Base-by-base conservation (phyloP, 2,329 filamentous ascomycete genomes). In the Aureobasidium sp. region DNA sequence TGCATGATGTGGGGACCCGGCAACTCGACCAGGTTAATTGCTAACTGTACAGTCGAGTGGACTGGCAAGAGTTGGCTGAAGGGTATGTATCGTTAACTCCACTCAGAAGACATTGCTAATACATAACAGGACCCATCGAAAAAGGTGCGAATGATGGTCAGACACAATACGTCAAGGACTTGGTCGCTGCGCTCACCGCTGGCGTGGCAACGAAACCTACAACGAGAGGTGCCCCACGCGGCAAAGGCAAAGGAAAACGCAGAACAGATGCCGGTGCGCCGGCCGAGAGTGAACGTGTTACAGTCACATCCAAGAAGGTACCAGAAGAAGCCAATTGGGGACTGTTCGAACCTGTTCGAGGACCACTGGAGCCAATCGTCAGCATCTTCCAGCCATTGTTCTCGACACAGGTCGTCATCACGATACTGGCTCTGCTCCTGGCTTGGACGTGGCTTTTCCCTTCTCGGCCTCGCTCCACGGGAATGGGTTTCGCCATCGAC, bases 21-120 rank as follows among this genome's bases (percentile, higher is more conserved):
- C 65, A 96, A 96, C 70, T 79, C 85, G 42, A 99, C 95, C 1
- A 84, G 91, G 31, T 78, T 99, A 34, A 85, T 94, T 65, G 88
- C 93, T 77, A 97, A 88, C 67, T 97, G 91, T 73, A 88, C 86
- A 2, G 89, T 97, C 47, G 95, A 99, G 71, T 99, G 95, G 95
- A 87, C 88, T 3, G 92, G 92, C 68, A 99, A 97, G 81, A 97
- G 92, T 78, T 99, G 94, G 94, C 78, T 99, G 49, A 97, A 94
- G 27, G 45, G 42, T 45, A 45, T 27, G 42, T 45, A 27, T 8
- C 15, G 12, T 17, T 25, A 7, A 12, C 42, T 27, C 22, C 5
- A 9, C 12, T 17, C 3, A 8, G 5, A 39, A 17, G 42, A 45
- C 20, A 7, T 25, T 45, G 12, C 42, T 45, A 45, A 45, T 17